Evolutionary conservation across 148 eudicot genomes (phyloP).

Genomic region (Heliamphora exappendiculata): DNA sequence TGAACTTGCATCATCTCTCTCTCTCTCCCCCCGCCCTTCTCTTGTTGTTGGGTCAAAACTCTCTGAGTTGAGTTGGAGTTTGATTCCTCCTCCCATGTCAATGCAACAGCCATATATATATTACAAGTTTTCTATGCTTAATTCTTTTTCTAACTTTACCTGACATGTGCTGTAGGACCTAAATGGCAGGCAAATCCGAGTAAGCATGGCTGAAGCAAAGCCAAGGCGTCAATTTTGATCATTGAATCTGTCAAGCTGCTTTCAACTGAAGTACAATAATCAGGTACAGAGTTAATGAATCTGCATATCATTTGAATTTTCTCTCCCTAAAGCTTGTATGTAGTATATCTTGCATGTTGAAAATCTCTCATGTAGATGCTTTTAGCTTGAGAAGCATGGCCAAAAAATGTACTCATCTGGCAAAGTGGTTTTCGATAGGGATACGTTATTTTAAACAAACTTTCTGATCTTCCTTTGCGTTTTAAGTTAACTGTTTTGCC

Average conservation of each 20-base stretch:
- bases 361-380: neutral
- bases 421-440: neutral
- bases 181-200: constrained; percentile 73
- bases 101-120: neutral
- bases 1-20: neutral
- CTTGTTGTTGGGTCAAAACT: neutral
- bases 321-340: neutral
- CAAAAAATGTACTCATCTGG: neutral
- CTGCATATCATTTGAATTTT: neutral
- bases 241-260: constrained; percentile 1
- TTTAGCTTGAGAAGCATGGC: neutral
- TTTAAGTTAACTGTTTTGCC: neutral
- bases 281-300: constrained; percentile 2
- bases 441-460: neutral
- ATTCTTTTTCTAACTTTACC: constrained; percentile 3
- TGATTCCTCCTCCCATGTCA: neutral
- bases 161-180: constrained; percentile 53
- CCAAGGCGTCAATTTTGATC: constrained; percentile 55
- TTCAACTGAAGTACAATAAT: constrained; percentile 14
- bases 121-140: neutral
- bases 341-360: neutral
- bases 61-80: neutral
- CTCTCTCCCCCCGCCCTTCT: too few relatives aligned
- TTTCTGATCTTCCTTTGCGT: neutral
- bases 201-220: constrained; percentile 71